Evolutionary conservation across 371 early-diverging fungal genomes (phyloP).

Genomic region (Lichtheimia hyalospora): DNA sequence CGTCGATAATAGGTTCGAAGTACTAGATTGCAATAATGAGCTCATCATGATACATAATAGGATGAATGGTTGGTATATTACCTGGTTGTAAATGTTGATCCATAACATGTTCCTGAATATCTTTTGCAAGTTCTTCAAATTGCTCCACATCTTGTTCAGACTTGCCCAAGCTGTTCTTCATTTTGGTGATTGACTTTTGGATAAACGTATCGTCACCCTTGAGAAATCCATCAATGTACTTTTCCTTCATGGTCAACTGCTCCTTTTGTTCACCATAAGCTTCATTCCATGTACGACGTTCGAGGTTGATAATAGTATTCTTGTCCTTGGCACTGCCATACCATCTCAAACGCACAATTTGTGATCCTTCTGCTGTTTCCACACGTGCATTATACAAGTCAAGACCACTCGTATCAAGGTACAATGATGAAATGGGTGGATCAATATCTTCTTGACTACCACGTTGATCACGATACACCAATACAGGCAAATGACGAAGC

Average conservation of each 20-base stretch:
- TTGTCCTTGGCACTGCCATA: slow-evolving; percentile 78
- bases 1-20: slow-evolving; percentile 97
- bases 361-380: slow-evolving; percentile 89
- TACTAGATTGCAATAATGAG: slow-evolving; percentile 31
- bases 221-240: slow-evolving; percentile 86
- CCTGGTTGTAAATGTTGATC: slow-evolving; percentile 83
- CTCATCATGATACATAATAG: not conserved
- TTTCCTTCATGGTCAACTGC: slow-evolving; percentile 95
- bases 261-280: slow-evolving; percentile 97
- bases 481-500: slow-evolving; percentile 93
- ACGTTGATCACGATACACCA: slow-evolving; percentile 83
- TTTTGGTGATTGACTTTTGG: slow-evolving; percentile 74
- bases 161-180: slow-evolving; percentile 73
- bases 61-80: slow-evolving; percentile 27
- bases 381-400: slow-evolving; percentile 92
- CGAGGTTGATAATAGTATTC: slow-evolving; percentile 81
- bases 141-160: slow-evolving; percentile 80
- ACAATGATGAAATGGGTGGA: slow-evolving; percentile 94
- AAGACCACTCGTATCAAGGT: slow-evolving; percentile 92
- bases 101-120: slow-evolving; percentile 82
- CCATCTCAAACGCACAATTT: slow-evolving; percentile 91
- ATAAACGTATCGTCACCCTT: slow-evolving; percentile 75
- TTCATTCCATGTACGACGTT: slow-evolving; percentile 98
- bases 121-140: slow-evolving; percentile 71
- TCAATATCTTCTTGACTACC: slow-evolving; percentile 67